These are phyloP conservation scores for Kokia cookei DNA, from an alignment of 441 rosid species.

Conservation along the genomic window DNA sequence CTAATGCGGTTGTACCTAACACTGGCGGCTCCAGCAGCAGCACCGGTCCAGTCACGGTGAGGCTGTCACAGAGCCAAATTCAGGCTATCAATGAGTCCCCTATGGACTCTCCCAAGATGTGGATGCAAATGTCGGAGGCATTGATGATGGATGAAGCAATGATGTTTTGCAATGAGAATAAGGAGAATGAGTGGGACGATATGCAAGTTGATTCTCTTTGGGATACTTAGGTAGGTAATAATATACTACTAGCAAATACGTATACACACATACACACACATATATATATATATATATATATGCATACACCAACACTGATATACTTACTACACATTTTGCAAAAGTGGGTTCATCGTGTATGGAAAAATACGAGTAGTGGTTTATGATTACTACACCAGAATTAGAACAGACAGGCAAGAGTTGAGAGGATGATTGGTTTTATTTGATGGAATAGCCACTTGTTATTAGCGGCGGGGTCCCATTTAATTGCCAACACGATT, in stretches of 20 bases:
- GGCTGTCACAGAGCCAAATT: slow-evolving; percentile 48
- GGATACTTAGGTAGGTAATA: slow-evolving; percentile 18
- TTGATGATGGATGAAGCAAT: slow-evolving; percentile 10
- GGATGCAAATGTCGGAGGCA: slow-evolving; percentile 28
- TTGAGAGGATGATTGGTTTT: neutral
- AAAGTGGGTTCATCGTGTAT: neutral
- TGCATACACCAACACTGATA: too few species aligned
- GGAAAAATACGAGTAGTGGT: neutral
- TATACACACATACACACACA: too few species aligned
- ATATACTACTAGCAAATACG: too few species aligned
- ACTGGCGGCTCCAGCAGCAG: neutral
- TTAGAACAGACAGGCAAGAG: neutral
- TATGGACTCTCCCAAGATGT: slow-evolving; percentile 55
- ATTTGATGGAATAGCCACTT: neutral
- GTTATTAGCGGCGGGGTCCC: neutral
- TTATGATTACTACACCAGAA: neutral
- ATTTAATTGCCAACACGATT: too few species aligned
- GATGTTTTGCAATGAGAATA: slow-evolving; percentile 5
- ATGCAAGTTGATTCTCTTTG: slow-evolving; percentile 29
- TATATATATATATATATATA: too few species aligned
- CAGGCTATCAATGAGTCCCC: slow-evolving; percentile 61
- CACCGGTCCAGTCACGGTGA: slow-evolving; percentile 19
- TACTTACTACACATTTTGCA: neutral
- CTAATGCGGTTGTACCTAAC: neutral
- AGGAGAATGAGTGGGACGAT: slow-evolving; percentile 19